A percentile compares a stretch with the other conserved stretches of the same genome.
Conservation (phyloP, 2,329 filamentous ascomycete genomes). For the Dactylellina cionopaga region DNA sequence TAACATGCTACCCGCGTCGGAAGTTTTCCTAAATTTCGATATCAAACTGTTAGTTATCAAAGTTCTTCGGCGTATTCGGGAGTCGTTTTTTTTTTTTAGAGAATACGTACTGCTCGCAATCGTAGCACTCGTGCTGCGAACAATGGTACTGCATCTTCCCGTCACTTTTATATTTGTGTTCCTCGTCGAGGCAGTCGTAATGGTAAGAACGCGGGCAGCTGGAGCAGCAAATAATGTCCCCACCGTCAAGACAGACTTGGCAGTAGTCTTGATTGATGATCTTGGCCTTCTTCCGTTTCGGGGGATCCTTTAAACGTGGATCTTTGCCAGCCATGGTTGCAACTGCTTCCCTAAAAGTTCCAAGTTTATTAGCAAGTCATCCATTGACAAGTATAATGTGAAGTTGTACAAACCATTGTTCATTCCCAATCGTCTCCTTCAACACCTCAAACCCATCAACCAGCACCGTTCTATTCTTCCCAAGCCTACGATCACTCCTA, state of each 20-base stretch:
- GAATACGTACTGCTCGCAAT: conserved; percentile 66
- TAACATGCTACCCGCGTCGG: conserved; percentile 61
- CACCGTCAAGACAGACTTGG: conserved; percentile 66
- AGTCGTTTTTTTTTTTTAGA: too few relatives aligned
- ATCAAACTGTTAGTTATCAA: not conserved
- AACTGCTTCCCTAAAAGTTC: conserved; percentile 64
- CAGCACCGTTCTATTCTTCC: conserved; percentile 70
- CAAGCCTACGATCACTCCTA: conserved; percentile 65
- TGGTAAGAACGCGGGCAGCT: conserved; percentile 69
- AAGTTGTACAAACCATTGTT: conserved; percentile 60
- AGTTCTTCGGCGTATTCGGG: too few relatives aligned
- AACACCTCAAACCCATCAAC: conserved; percentile 68
- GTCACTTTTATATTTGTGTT: conserved; percentile 61
- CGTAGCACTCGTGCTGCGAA: conserved; percentile 67
- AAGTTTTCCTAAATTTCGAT: conserved; percentile 36
- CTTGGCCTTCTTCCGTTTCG: conserved; percentile 64
- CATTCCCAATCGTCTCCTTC: conserved; percentile 68
- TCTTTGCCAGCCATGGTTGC: conserved; percentile 69
- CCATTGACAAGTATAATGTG: not conserved
- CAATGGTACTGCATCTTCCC: conserved; percentile 65
- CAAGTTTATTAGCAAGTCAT: conserved; percentile 1
- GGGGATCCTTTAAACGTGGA: conserved; percentile 64
- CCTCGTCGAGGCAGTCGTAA: conserved; percentile 64
- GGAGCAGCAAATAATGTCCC: conserved; percentile 64
- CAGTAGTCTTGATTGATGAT: conserved; percentile 67